These are phyloP conservation scores for Cladosporium sp. DNA, from an alignment of 2,329 filamentous ascomycete species.

Conservation along the genomic window DNA sequence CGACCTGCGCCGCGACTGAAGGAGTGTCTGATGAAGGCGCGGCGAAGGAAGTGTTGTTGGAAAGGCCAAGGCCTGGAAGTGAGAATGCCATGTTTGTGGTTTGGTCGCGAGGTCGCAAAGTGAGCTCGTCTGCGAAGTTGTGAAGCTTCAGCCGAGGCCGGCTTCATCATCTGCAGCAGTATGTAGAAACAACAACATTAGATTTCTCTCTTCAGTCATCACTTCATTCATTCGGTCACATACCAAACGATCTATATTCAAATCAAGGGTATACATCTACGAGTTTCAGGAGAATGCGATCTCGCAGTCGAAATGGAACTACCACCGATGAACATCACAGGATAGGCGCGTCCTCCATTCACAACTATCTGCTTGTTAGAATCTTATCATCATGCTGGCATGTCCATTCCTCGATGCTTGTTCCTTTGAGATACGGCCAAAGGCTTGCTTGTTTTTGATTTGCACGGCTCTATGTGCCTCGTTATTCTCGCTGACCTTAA, in stretches of 20 bases:
- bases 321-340: not conserved
- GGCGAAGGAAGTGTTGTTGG: not conserved
- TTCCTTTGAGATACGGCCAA: not conserved
- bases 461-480: not conserved
- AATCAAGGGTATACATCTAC: not conserved
- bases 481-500: not conserved
- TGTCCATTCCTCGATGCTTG: not conserved
- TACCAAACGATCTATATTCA: not conserved
- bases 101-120: constrained; percentile 29
- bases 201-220: not conserved
- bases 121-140: not conserved
- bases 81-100: constrained; percentile 26
- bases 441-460: not conserved
- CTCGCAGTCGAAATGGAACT: not conserved
- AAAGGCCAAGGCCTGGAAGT: constrained; percentile 20
- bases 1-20: constrained; percentile 13
- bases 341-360: not conserved
- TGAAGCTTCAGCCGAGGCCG: not conserved
- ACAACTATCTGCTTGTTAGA: not conserved
- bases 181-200: not conserved
- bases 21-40: constrained; percentile 14
- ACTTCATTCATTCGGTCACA: not conserved
- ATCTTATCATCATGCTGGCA: not conserved
- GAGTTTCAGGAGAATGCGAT: not conserved
- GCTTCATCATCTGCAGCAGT: not conserved